Conservation (phyloP, 179 eudicot genomes). For the Pouteria campechiana region DNA sequence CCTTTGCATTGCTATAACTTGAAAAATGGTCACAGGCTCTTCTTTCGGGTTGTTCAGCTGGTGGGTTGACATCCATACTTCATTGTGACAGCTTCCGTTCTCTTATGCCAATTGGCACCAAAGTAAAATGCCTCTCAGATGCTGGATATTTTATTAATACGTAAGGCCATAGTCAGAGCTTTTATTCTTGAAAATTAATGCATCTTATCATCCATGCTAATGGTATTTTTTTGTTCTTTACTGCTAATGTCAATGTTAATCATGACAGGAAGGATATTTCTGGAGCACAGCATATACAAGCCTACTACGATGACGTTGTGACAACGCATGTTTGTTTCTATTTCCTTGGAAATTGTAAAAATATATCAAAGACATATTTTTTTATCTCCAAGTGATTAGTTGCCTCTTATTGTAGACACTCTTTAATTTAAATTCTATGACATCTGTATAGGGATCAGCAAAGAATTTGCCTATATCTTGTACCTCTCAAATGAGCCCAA, state of each 20-base stretch:
- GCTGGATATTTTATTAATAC: conserved; percentile 56
- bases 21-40: conserved; percentile 24
- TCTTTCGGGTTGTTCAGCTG: conserved; percentile 55
- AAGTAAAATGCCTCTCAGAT: conserved; percentile 53
- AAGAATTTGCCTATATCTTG: conserved; percentile 54
- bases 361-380: no score
- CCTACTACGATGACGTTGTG: conserved; percentile 50
- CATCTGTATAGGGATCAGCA: conserved; percentile 81
- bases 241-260: not conserved
- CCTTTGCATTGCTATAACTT: not conserved
- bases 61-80: conserved; percentile 45
- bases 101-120: conserved; percentile 30
- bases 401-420: no score
- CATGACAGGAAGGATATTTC: conserved; percentile 12
- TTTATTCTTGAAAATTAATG: no score
- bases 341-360: no score
- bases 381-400: no score
- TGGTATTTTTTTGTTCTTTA: not conserved
- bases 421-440: no score
- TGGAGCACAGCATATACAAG: conserved; percentile 31
- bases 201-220: no score
- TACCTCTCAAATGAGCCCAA: conserved; percentile 35
- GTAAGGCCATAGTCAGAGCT: conserved; percentile 16
- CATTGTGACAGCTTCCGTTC: conserved; percentile 56
- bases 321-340: conserved; percentile 68